Base-by-base conservation (phyloP, 2,329 filamentous ascomycete species). In the Thermochaetoides dissita region DNA sequence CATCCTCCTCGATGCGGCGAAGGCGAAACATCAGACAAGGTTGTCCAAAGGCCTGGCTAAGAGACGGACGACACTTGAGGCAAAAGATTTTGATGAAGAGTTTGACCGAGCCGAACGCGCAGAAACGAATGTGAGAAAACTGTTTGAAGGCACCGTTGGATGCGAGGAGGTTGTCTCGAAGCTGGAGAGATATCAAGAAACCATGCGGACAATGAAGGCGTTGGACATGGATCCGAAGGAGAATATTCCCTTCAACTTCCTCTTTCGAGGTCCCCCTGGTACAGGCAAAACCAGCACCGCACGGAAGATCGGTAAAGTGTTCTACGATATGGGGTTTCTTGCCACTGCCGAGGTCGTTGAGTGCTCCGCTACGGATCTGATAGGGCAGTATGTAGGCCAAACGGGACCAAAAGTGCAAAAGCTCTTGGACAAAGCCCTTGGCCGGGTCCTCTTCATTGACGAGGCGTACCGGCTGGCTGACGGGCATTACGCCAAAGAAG, bases 251-350 rank as follows among this genome's bases (percentile, higher is more conserved):
- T 81, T 81, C 55, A 80, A 72, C 46, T 84, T 84, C 49, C 51
- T 85, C 0, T 85, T 85, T 59, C 68, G 73, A 0, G 81, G 81
- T 0, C 74, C 74, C 0, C 76, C 77, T 10, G 79, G 76, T 0
- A 86, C 81, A 0, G 83, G 82, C 0, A 87, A 87, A 53, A 85
- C 81, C 0, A 79, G 77, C 0, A 84, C 67, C 0, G 84, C 84
- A 0, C 63, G 69, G n/a, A 81, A 79, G 46, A 83, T 88, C 69
- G 82, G 82, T 3, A 72, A 84, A 47, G 65, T 88, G 0, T 88
- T 75, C 53, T 87, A 84, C 52, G 76, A 87, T 50, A 74, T 86
- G 67, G 81, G 81, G 0, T 72, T 87, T 31, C 60, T 88, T 0
- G 60, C 72, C 0, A 64, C 64, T 0, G 68, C 66, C 0, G 71